Evolutionary conservation across 179 eudicot species (phyloP), one percentile per base, ranked within the genome.

Genomic region (Actinidia arguta): DNA sequence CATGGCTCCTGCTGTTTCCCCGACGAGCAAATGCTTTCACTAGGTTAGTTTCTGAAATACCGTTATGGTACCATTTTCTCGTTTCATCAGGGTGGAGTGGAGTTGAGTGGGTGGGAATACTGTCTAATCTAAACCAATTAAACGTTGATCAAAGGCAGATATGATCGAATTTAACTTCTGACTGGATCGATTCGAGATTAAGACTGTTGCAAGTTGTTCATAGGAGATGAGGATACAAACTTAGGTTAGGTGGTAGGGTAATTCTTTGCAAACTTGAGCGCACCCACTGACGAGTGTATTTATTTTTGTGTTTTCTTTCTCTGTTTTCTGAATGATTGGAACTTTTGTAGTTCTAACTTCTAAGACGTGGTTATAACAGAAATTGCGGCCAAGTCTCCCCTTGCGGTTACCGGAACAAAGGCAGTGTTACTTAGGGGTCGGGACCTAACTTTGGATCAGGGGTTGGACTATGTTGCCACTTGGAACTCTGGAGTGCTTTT

Each of bases 401-500:
- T 96, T 25, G 99, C 99, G 42, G 88, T 96, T 0, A 84, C 83
- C 5, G 99, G 98, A 69, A 95, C 99, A 0, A 96, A 96, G 83
- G 90, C 90, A 56, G 98, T 95, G 80, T 70, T 96, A 68, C 83
- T 90, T 20, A 88, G 78, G 64, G 85, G 92, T 83, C 90, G 92
- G 85, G 98, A 95, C 83, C 70, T 93, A 80, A 87, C 85, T 31
- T 10, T 95, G 85, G 95, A 93, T 17, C 96, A 93, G 87, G 98
- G 93, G 25, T 82, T 96, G 88, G 98, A 95, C 67, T 96, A 95
- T 84, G 91, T 95, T 47, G 98, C 99, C 51, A 93, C 99, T 3
- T 95, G 98, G 99, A 96, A 96, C 87, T 90, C 98, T 46, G 86
- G 91, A 52, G 85, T 90, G 89, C 91, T 96, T 83, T 22, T 96